A percentile compares a stretch with the other conserved stretches of the same genome.
phyloP scores from a whole-genome alignment of 257 asterid genomes.

The Penstemon newberryi region DNA sequence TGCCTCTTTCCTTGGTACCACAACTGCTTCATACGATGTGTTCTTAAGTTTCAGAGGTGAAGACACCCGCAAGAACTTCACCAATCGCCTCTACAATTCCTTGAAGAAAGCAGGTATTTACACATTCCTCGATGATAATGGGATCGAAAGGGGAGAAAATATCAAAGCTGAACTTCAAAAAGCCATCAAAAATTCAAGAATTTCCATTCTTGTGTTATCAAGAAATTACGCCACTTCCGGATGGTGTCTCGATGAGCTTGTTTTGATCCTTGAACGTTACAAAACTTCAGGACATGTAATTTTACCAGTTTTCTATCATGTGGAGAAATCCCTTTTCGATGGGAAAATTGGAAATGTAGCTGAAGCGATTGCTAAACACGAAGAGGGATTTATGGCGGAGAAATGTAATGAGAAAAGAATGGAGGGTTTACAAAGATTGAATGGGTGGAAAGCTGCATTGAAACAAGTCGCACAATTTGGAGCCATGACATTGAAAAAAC shows the following conservation, averaged over 20 bases:
- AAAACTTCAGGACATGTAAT: slow-evolving; percentile 9
- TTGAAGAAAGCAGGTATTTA: slow-evolving; percentile 15
- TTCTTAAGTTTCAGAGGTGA: slow-evolving; percentile 24
- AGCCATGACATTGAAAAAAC: background rate
- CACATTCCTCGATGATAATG: slow-evolving; percentile 17
- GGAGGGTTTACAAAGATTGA: background rate
- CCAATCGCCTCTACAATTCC: slow-evolving; percentile 24
- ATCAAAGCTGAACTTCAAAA: background rate
- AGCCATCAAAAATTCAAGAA: slow-evolving; percentile 18
- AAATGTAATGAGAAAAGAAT: background rate
- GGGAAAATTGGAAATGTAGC: background rate
- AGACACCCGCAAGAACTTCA: slow-evolving; percentile 16
- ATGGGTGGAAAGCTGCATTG: slow-evolving; percentile 17
- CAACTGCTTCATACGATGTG: background rate
- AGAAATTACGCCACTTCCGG: slow-evolving; percentile 22
- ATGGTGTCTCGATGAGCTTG: slow-evolving; percentile 30
- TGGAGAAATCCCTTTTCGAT: slow-evolving; percentile 24
- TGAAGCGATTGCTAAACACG: slow-evolving; percentile 8
- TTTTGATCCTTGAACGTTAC: slow-evolving; percentile 21
- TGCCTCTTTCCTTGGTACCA: background rate
- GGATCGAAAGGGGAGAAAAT: slow-evolving; percentile 13
- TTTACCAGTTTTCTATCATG: slow-evolving; percentile 1
- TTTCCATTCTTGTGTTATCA: slow-evolving; percentile 19
- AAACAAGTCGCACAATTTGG: slow-evolving; percentile 20
- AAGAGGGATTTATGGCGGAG: background rate